Conservation (phyloP, 83 land plant genomes). For the Thuja plicata region DNA sequence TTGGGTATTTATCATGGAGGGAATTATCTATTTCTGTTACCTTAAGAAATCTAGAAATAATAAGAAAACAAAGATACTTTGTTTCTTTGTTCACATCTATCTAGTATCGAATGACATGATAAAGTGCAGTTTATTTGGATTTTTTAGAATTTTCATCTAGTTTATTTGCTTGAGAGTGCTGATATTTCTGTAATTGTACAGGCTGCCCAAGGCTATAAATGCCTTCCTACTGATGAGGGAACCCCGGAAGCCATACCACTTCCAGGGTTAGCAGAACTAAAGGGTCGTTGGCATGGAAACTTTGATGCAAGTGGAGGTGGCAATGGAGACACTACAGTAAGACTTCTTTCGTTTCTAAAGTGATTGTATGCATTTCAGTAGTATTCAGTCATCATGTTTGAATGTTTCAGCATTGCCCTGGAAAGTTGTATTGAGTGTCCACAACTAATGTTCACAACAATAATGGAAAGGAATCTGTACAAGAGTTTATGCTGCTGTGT, state of each 20-base stretch:
- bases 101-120: not conserved
- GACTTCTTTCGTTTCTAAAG: not conserved
- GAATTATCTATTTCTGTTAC: not conserved
- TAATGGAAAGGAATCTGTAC: not conserved
- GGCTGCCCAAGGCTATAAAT: constrained; percentile 35
- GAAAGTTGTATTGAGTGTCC: not conserved
- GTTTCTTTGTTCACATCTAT: not conserved
- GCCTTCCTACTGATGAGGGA: constrained; percentile 55
- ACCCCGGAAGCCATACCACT: constrained; percentile 73
- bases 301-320: constrained; percentile 99
- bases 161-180: constrained; percentile 2
- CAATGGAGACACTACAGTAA: constrained; percentile 93
- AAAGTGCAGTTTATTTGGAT: not conserved
- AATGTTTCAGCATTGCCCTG: not conserved
- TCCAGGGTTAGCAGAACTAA: constrained; percentile 94
- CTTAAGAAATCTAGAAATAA: not conserved
- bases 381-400: not conserved
- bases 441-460: not conserved
- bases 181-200: constrained; percentile 13
- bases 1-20: not conserved
- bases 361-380: not conserved
- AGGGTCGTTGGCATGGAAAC: constrained; percentile 90
- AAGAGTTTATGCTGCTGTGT: not conserved
- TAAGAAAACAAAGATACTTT: not conserved
- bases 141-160: not conserved